Evolutionary conservation across 179 eudicot species (phyloP).

Genomic region (Silene noctiflora): DNA sequence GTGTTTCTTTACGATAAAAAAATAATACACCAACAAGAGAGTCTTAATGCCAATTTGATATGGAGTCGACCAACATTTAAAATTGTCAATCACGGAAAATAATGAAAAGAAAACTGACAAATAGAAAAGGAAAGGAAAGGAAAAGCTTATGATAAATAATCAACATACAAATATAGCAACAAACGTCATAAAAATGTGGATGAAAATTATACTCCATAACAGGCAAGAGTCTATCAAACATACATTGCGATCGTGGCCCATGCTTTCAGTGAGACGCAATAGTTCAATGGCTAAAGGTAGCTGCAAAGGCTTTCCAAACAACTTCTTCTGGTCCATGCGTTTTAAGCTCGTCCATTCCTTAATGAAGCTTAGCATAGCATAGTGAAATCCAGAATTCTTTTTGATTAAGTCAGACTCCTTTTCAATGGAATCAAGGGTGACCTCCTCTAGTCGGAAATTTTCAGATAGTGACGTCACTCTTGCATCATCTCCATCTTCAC

Average conservation of each 20-base stretch:
- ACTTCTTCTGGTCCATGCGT: constrained; percentile 58
- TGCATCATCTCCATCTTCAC: constrained; percentile 58
- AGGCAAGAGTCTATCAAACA: constrained; percentile 19
- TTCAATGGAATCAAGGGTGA: constrained; percentile 34
- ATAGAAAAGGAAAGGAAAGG: background rate
- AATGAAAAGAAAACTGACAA: background rate
- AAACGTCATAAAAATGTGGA: background rate
- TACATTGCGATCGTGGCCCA: constrained; percentile 74
- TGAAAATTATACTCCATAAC: background rate
- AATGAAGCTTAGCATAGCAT: constrained; percentile 55
- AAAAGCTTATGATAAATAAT: background rate
- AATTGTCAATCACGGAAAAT: background rate
- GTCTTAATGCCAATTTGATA: background rate
- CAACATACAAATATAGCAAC: background rate
- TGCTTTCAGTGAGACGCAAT: constrained; percentile 60
- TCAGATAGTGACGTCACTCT: constrained; percentile 70
- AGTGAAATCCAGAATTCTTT: constrained; percentile 48
- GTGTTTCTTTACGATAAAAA: background rate
- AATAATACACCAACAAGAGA: background rate
- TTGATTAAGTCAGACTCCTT: constrained; percentile 32
- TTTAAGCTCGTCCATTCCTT: constrained; percentile 74
- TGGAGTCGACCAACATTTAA: background rate
- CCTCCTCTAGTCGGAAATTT: constrained; percentile 76
- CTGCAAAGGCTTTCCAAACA: constrained; percentile 79
- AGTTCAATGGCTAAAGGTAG: constrained; percentile 79